Base-by-base conservation (phyloP, 179 eudicot species). In the Spinacia oleracea region DNA sequence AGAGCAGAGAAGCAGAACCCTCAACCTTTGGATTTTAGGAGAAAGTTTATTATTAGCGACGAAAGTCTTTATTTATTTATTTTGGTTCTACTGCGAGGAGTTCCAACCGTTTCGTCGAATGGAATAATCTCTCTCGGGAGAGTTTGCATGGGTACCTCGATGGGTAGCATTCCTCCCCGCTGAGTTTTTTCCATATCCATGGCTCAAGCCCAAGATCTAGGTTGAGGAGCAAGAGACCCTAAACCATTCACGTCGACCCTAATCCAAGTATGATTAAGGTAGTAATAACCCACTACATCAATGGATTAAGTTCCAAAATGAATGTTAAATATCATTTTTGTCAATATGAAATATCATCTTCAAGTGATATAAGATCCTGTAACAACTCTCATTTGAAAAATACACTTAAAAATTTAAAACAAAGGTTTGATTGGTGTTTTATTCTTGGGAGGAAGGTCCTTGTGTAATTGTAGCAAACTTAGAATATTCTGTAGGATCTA, bases 361-460 rank as follows among this genome's bases (percentile, higher is more conserved):
- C 71, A 63, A 63, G 71, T 76, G 60, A 76, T 50, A 77, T 69
- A 42, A 77, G 20, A 77, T 16, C 43, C 25, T 12, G 25, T 27
- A 31, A 69, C 58, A 69, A 56, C 56, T 40, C 14, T 62, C 58
- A 53, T 20, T 69, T 70, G 11, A 45, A 45, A 6, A 25, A 42
- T 7, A 42, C 46, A 42, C 35, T n/a, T 21, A 27, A 10, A 10
- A 42, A 8, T 8, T 2, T 4, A 68, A n/a, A 11, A 43, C 15
- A 1, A 2, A 58, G 29, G 63, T 58, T 23, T 48, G 15, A 21
- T 7, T 20, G 6, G 5, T 6, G 18, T n/a, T 7, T 21, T 4
- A 5, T 55, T 20, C 9, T 20, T n/a, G 9, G 3, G 25, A 55
- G 23, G 23, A n/a, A 25, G 63, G 14, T 58, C 29, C 5, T n/a